Percentiles rank a stretch among this genome's conserved stretches.
Conservation (phyloP, 2,329 filamentous ascomycete genomes). For the Trichoderma sp. region DNA sequence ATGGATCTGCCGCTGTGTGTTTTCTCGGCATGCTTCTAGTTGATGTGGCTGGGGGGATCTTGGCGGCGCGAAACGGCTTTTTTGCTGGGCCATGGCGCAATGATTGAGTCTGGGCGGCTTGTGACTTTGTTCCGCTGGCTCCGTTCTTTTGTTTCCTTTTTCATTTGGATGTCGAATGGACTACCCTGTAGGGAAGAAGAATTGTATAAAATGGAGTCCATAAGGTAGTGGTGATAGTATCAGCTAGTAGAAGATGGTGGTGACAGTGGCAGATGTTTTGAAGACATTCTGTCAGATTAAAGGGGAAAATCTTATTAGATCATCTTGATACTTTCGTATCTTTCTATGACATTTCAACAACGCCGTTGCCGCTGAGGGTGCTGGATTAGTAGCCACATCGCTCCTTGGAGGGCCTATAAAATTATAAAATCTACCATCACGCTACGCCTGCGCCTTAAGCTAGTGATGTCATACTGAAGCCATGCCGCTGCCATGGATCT, state of each 20-base stretch:
- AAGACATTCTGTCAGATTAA: no score
- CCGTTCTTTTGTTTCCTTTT: not conserved
- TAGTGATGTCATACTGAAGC: constrained; percentile 14
- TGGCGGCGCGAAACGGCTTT: not conserved
- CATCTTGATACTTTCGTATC: no score
- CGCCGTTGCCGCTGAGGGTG: not conserved
- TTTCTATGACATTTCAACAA: no score
- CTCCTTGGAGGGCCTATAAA: not conserved
- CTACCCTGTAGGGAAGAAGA: not conserved
- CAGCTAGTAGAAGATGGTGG: not conserved
- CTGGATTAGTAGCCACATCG: not conserved
- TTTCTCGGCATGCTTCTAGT: not conserved
- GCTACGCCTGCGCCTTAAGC: not conserved
- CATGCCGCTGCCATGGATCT: not conserved
- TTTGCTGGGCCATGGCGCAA: not conserved
- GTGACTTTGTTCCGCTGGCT: not conserved
- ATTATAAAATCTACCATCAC: not conserved
- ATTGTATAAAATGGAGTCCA: not conserved
- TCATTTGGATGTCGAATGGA: not conserved
- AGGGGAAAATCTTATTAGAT: no score
- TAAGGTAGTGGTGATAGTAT: not conserved
- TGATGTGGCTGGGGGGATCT: not conserved
- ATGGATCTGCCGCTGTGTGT: not conserved
- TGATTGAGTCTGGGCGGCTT: not conserved
- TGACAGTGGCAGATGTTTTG: not conserved